These are phyloP conservation scores for Vachellia pachyceras DNA, from an alignment of 306 rosid genomes.

Conservation along the genomic window DNA sequence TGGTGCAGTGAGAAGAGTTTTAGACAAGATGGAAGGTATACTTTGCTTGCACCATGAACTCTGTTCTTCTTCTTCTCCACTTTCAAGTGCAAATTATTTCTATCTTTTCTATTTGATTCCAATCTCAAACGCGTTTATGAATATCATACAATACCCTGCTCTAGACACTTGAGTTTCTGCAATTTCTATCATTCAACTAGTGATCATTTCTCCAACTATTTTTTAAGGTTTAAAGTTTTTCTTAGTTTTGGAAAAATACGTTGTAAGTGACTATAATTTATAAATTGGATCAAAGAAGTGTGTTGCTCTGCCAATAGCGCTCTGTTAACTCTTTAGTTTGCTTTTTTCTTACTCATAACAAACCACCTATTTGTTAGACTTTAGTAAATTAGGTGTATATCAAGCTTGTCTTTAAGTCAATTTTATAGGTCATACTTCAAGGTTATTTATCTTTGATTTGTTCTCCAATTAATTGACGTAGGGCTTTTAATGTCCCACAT, in stretches of 20 bases:
- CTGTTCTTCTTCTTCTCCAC: not conserved
- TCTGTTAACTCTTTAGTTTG: slow-evolving; percentile 12
- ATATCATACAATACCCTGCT: not conserved
- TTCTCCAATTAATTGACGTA: no score
- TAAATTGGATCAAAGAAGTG: no score
- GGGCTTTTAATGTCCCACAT: no score
- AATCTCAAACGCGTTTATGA: not conserved
- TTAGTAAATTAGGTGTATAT: no score
- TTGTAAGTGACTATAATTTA: no score
- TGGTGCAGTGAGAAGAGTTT: slow-evolving; percentile 92
- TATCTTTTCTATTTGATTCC: not conserved
- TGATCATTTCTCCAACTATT: slow-evolving; percentile 9
- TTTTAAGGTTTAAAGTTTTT: no score
- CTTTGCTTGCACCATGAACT: not conserved
- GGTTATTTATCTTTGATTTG: no score
- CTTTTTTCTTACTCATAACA: slow-evolving; percentile 8
- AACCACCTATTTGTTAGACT: not conserved
- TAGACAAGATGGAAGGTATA: slow-evolving; percentile 91
- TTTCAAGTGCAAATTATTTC: not conserved
- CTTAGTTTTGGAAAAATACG: no score
- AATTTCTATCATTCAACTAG: slow-evolving; percentile 17
- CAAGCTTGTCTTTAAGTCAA: no score
- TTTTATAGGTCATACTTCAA: no score
- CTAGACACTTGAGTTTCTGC: slow-evolving; percentile 10
- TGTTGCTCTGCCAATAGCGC: not conserved